Evolutionary conservation across 2,329 filamentous ascomycete genomes (phyloP), one percentile per base, ranked within the genome.

Genomic region (Teratosphaeria zuluensis): DNA sequence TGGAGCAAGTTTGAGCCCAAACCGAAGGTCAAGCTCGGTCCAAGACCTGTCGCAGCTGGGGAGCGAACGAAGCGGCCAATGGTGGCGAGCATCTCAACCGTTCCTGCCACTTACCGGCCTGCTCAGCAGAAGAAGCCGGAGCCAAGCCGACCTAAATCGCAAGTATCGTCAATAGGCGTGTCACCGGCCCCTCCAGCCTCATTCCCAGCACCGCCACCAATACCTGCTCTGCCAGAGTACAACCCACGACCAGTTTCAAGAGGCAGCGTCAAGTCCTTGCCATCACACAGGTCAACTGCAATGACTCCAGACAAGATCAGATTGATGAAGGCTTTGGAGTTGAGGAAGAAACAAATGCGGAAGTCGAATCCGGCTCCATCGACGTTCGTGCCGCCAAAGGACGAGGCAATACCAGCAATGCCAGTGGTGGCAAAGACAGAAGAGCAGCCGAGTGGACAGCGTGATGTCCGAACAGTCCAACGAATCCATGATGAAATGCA

Each of bases 301-400:
- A 87, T 95, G 68, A 90, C 90, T 1, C 89, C 90, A 0, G 94
- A 99, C 73, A 97, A 95, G 76, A 85, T 89, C 61, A 83, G 94
- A 57, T 78, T 99, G 62, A 92, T 96, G 89, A 96, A 95, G 76
- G 94, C 94, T 7, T 81, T 96, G 76, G 89, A 96, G 73, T 75
- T 96, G 65, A 83, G 92, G 56, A 94, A 95, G 74, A 90, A 88
- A 74, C 91, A 90, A 72, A 85, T 86, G 69, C 63, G 69, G 60
- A 67, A 70, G 62, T 65, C 66, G 51, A 66, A 69, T 56, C 58
- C 61, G 12, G 59, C 61, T 19, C n/a, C 53, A 4, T 31, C 53
- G 1, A 55, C 56, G 1, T 58, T 56, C 32, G 52, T 42, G 16
- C 55, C 56, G 31, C 61, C 57, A 21, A 30, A 32, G 16, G 56